Base-by-base conservation (phyloP, 208 protist genomes). In the Phytomonas sp. region DNA sequence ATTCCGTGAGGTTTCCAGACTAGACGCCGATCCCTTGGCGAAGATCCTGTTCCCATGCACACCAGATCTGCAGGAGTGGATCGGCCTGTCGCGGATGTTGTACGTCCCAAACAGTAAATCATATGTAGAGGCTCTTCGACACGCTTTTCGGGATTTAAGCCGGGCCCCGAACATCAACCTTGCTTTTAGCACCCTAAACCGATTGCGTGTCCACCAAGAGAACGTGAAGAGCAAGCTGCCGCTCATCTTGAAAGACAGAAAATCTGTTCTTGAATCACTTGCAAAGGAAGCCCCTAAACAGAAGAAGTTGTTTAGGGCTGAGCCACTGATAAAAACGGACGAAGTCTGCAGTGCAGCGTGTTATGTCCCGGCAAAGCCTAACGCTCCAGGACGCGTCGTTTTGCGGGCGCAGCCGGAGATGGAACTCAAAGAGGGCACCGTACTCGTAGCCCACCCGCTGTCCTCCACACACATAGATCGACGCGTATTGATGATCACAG, bases 401-500 rank as follows among this genome's bases (percentile, higher is more conserved):
- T 73, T 87, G 62, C 81, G 75, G 13, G 65, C 81, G 36, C 65
- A 72, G 9, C 70, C 62, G 30, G 62, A 76, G 37, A 70, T 71
- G 60, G 84, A 93, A 36, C 77, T 92, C 0, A 67, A 66, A 7
- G 81, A 84, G 60, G 89, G 89, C 66, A 89, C 84, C 13, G 83
- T 84, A 36, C 74, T 95, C 23, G 75, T 93, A 17, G 86, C 89
- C 0, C 89, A 95, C 71, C 89, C 89, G 29, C 79, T 95, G 31
- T 92, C 89, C 36, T 92, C 85, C 13, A 88, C 87, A 0, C 84
- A 93, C 66, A 72, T 85, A 26, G 89, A 95, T 67, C 82, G 89
- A 5, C 84, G 89, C 66, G 89, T 93, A 23, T 74, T 95, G 74
- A 73, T 95, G 5, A 82, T 95, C 20, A 89, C 85, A 32, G 89